Evolutionary conservation across 352 stramenopile genomes (phyloP).

Genomic region (Globisporangium lucens): DNA sequence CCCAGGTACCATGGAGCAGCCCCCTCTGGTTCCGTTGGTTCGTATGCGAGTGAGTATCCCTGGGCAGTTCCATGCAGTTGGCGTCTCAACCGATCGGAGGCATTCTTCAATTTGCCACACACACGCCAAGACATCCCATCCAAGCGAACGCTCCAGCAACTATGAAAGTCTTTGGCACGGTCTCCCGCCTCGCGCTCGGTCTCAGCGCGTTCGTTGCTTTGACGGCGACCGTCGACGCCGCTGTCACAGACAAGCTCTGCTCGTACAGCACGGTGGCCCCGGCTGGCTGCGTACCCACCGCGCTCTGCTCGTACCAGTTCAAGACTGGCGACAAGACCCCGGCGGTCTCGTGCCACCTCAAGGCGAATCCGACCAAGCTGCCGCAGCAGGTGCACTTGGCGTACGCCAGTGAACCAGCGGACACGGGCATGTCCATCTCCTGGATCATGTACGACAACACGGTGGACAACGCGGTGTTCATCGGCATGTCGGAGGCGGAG

Average conservation of each 20-base stretch:
- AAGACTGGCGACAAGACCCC: conserved; percentile 2
- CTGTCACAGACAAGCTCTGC: background rate
- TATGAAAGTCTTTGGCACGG: background rate
- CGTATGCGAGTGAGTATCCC: too few relatives aligned
- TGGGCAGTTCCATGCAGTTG: too few relatives aligned
- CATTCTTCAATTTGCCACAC: background rate
- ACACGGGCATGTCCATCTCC: conserved; percentile 21
- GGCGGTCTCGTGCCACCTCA: background rate
- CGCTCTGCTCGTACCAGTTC: background rate
- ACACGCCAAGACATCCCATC: background rate
- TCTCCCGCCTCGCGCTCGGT: background rate
- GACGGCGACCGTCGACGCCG: background rate
- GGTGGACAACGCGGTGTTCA: too few relatives aligned
- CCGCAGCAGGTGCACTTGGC: too few relatives aligned
- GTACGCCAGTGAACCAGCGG: too few relatives aligned
- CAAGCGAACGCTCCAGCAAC: background rate
- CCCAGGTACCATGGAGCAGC: too few relatives aligned
- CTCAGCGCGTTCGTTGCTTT: background rate
- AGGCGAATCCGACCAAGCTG: background rate
- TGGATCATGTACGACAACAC: too few relatives aligned
- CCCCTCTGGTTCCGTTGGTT: too few relatives aligned
- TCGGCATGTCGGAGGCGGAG: too few relatives aligned
- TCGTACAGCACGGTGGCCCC: background rate
- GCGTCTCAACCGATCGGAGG: background rate
- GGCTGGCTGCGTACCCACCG: background rate